These are phyloP conservation scores for Chytriomyces confervae DNA, from an alignment of 192 early-diverging fungal genomes.

Conservation along the genomic window DNA sequence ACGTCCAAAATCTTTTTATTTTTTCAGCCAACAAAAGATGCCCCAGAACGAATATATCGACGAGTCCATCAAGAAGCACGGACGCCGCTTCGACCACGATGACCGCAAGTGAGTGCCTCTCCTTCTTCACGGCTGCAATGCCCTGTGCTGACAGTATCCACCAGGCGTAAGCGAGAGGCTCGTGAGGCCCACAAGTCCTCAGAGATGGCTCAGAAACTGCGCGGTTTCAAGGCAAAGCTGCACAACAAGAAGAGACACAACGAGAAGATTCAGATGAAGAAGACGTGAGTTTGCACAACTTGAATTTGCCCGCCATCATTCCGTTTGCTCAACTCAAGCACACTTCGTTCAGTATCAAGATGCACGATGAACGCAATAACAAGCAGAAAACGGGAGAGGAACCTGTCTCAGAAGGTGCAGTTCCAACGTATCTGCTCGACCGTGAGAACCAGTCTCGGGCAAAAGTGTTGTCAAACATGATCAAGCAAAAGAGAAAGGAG, in stretches of 20 bases:
- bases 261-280: conserved; percentile 99
- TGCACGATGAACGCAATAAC: conserved; percentile 96
- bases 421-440: conserved; percentile 96
- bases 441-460: conserved; percentile 96
- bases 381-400: conserved; percentile 89
- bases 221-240: conserved; percentile 97
- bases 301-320: neutral
- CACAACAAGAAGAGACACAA: conserved; percentile 97
- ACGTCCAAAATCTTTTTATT: conserved; percentile 1
- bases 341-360: conserved; percentile 74
- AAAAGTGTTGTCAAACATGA: conserved; percentile 98
- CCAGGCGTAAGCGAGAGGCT: conserved; percentile 93
- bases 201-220: conserved; percentile 94
- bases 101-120: conserved; percentile 80
- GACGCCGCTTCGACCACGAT: conserved; percentile 91
- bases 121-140: neutral
- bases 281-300: conserved; percentile 68
- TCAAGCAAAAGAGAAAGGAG: conserved; percentile 99
- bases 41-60: conserved; percentile 99
- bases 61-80: conserved; percentile 95
- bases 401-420: conserved; percentile 92
- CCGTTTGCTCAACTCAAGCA: neutral
- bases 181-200: conserved; percentile 90
- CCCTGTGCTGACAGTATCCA: neutral
- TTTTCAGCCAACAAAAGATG: conserved; percentile 26